Percentiles rank a stretch among this genome's conserved stretches.
Evolutionary conservation across 768 basidiomycete species (phyloP).

Genomic region (Bullera alba): DNA sequence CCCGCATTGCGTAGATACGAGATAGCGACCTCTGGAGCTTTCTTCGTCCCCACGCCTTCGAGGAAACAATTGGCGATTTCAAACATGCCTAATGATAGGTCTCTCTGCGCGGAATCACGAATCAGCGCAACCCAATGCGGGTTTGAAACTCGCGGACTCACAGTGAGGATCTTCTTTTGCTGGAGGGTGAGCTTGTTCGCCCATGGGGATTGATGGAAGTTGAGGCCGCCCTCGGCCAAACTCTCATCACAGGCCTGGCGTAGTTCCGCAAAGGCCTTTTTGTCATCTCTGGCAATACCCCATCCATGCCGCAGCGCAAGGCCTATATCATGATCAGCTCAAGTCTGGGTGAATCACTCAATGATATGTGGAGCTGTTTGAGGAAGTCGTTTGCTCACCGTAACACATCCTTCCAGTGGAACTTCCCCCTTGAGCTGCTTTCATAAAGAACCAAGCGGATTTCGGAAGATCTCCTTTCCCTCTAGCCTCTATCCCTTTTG

Average conservation of each 20-base stretch:
- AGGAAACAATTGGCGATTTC: conserved; percentile 44
- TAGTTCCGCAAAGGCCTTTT: conserved; percentile 35
- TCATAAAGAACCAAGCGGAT: conserved; percentile 41
- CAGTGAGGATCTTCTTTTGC: conserved; percentile 22
- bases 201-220: conserved; percentile 21
- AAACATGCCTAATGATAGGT: conserved; percentile 39
- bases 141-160: too few species aligned
- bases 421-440: conserved; percentile 42
- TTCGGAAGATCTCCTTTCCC: conserved; percentile 37
- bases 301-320: conserved; percentile 40
- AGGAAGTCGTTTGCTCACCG: conserved; percentile 25
- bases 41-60: conserved; percentile 42
- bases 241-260: conserved; percentile 37
- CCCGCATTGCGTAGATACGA: conserved; percentile 38
- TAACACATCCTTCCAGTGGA: conserved; percentile 41
- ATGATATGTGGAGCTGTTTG: background rate
- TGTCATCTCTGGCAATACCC: conserved; percentile 40
- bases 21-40: conserved; percentile 34
- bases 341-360: background rate
- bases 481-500: conserved; percentile 33
- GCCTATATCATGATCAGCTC: conserved; percentile 13
- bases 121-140: background rate
- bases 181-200: conserved; percentile 12
- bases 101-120: conserved; percentile 27
- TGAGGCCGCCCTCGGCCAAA: conserved; percentile 16